Evolutionary conservation across 257 asterid genomes (phyloP).

Genomic region (Lycium ferocissimum): DNA sequence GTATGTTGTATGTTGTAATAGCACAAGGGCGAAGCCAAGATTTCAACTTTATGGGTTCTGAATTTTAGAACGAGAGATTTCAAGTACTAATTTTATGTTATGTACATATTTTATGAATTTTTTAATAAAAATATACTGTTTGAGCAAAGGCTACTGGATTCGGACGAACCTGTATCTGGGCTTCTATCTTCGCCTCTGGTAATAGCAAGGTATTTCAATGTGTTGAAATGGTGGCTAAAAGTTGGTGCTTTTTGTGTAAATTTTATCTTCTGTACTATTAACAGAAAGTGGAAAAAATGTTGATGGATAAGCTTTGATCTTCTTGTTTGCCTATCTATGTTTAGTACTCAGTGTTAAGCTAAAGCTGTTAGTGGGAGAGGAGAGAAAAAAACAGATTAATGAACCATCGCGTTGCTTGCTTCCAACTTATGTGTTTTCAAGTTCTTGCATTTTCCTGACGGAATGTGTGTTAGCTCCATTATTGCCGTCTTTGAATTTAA

Average conservation of each 20-base stretch:
- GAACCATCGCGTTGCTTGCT: not conserved
- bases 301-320: not conserved
- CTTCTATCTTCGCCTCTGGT: not conserved
- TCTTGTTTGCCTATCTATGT: not conserved
- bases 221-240: conserved; percentile 4
- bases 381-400: not conserved
- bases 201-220: not conserved
- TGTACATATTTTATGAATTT: too few species aligned
- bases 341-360: not conserved
- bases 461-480: not conserved
- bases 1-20: not conserved
- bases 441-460: not conserved
- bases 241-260: not conserved
- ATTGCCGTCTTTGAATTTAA: not conserved
- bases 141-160: too few species aligned
- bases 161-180: too few species aligned
- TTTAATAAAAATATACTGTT: too few species aligned
- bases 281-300: not conserved
- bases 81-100: too few species aligned
- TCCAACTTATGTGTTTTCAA: not conserved
- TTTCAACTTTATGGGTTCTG: too few species aligned
- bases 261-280: not conserved
- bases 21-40: too few species aligned
- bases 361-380: not conserved
- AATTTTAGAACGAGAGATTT: too few species aligned